Evolutionary conservation across 768 basidiomycete species (phyloP).

Genomic region (Mycena rosella): DNA sequence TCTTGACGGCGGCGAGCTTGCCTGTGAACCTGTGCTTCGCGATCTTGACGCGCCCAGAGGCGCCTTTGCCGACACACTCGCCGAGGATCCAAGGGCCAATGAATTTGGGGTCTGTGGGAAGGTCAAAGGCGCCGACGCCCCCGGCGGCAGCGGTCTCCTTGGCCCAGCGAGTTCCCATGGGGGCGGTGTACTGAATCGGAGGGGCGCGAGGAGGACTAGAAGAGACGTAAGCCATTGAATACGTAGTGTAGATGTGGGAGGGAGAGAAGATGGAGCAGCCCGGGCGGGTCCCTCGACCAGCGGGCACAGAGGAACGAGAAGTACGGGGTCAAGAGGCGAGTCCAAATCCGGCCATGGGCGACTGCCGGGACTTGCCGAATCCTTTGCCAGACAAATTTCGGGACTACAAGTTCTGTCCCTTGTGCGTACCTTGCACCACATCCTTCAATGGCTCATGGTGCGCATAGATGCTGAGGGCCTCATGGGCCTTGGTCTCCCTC

Average conservation of each 20-base stretch:
- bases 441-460: slow-evolving; percentile 1
- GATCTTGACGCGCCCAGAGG: slow-evolving; percentile 94
- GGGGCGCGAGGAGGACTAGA: slow-evolving; percentile 78
- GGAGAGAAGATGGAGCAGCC: slow-evolving; percentile 50
- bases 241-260: slow-evolving; percentile 42
- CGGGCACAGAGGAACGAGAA: slow-evolving; percentile 50
- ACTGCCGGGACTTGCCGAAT: too few species aligned
- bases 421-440: slow-evolving; percentile 11
- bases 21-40: slow-evolving; percentile 88
- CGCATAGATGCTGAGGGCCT: slow-evolving; percentile 50
- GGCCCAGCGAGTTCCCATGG: slow-evolving; percentile 86
- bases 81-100: slow-evolving; percentile 96
- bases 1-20: slow-evolving; percentile 96
- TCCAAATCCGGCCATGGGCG: slow-evolving; percentile 10
- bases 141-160: slow-evolving; percentile 90
- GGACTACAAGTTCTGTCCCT: slow-evolving; percentile 22
- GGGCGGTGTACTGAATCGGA: slow-evolving; percentile 77
- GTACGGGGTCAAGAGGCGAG: slow-evolving; percentile 25
- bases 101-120: slow-evolving; percentile 85
- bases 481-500: slow-evolving; percentile 49
- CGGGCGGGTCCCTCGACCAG: slow-evolving; percentile 57
- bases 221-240: slow-evolving; percentile 54
- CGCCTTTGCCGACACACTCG: slow-evolving; percentile 94
- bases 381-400: slow-evolving; percentile 21
- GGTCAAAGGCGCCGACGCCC: slow-evolving; percentile 78